Evolutionary conservation across 768 basidiomycete genomes (phyloP).

Genomic region (Plicaturopsis crispa): DNA sequence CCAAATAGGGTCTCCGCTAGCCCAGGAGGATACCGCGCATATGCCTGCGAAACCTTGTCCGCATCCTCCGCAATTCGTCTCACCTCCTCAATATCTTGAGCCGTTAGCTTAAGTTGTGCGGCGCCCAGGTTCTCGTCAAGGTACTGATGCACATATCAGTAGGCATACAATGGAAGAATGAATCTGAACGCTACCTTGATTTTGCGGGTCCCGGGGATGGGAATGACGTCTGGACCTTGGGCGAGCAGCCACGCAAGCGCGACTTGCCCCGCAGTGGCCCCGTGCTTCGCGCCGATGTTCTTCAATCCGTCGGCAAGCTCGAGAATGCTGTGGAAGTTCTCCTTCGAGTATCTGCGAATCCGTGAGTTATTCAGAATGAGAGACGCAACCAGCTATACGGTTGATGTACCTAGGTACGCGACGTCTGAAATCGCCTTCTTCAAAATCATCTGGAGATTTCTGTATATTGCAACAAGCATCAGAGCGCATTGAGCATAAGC

Average conservation of each 20-base stretch:
- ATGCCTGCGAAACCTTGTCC: constrained; percentile 14
- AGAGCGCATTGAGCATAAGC: too few species aligned
- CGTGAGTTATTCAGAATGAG: background rate
- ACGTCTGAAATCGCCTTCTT: constrained; percentile 27
- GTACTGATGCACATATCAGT: constrained; percentile 10
- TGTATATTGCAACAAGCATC: constrained; percentile 4
- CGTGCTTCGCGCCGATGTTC: constrained; percentile 24
- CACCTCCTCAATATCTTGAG: constrained; percentile 29
- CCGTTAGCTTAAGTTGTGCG: constrained; percentile 22
- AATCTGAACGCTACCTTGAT: constrained; percentile 17
- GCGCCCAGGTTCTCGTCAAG: constrained; percentile 38
- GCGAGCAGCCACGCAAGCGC: constrained; percentile 40
- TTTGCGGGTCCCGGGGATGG: constrained; percentile 36
- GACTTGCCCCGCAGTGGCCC: constrained; percentile 33
- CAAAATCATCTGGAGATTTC: constrained; percentile 35
- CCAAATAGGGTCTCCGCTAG: constrained; percentile 3
- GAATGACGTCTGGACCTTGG: constrained; percentile 33
- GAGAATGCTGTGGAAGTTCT: constrained; percentile 36
- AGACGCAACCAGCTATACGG: background rate
- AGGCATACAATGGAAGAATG: background rate
- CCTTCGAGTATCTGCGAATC: constrained; percentile 22
- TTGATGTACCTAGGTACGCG: constrained; percentile 22
- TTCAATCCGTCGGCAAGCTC: constrained; percentile 27
- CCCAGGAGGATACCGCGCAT: constrained; percentile 11
- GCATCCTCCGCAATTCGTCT: constrained; percentile 26